phyloP scores from a whole-genome alignment of 1,284 basidiomycete species.

The Apiotrichum porosum region DNA sequence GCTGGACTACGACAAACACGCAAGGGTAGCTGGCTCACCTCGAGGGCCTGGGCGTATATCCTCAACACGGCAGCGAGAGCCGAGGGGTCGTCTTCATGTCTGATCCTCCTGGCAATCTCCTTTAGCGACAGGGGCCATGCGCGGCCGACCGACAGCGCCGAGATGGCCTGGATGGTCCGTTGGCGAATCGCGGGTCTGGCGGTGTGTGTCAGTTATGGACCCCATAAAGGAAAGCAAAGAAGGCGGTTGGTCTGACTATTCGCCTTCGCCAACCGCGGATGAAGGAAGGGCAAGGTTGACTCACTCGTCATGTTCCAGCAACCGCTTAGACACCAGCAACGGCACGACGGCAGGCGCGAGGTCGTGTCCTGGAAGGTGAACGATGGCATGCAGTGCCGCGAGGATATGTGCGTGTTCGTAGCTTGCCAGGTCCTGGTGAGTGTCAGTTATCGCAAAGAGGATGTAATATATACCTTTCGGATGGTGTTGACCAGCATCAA shows the following conservation, averaged over 20 bases:
- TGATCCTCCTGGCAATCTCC: conserved; percentile 4
- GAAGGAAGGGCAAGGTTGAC: too few species aligned
- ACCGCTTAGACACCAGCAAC: conserved; percentile 18
- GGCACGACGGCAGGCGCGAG: conserved; percentile 42
- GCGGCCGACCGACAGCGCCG: conserved; percentile 8
- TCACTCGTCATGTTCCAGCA: conserved; percentile 34
- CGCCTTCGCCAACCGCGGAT: too few species aligned
- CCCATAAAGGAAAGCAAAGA: too few species aligned
- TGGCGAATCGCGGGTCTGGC: conserved; percentile 30
- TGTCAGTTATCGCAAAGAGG: background rate
- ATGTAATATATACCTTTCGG: conserved; percentile 30
- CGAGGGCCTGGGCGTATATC: conserved; percentile 19
- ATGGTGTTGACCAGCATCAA: conserved; percentile 47
- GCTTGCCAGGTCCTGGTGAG: conserved; percentile 31
- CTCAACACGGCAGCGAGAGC: conserved; percentile 16
- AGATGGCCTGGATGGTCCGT: conserved; percentile 26
- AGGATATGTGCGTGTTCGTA: conserved; percentile 28
- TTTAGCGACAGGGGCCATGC: conserved; percentile 1
- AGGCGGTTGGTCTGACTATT: too few species aligned
- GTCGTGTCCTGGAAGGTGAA: conserved; percentile 33
- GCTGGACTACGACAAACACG: background rate
- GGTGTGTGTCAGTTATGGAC: background rate
- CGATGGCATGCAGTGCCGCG: conserved; percentile 35
- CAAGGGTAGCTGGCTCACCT: conserved; percentile 9
- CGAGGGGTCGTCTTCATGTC: conserved; percentile 21